Base-by-base conservation (phyloP, 2,329 filamentous ascomycete genomes). In the Penicillium digitatum region DNA sequence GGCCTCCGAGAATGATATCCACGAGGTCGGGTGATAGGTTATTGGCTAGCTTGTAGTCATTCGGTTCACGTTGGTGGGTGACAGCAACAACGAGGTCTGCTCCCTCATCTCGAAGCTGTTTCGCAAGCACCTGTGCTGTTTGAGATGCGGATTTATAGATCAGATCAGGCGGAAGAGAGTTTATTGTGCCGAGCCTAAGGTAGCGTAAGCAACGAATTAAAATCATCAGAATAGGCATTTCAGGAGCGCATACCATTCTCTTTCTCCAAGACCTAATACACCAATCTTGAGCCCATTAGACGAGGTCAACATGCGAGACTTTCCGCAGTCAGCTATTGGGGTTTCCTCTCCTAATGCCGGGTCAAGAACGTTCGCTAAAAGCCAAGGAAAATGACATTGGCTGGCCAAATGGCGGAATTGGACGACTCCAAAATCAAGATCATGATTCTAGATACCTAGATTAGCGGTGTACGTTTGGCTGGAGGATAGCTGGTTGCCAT, bases 241-340 rank as follows among this genome's bases (percentile, higher is more conserved):
- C 8, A 18, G n/a, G 6, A 18, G 6, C 0, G 38, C 69, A 50
- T 64, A 77, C 87, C 90, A 95, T 71, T 95, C 90, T 46, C 89
- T 81, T 76, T 96, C 91, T 1, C 88, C 91, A 2, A 96, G 79
- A 0, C 92, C 91, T 52, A 96, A 87, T 40, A 96, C 78, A 10
- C 92, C 91, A 38, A 96, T 81, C 67, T 92, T 94, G 73, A 95
- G 81, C 24, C 91, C 91, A 70, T 92, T 92, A 11, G 88, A 90
- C 0, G 88, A 80, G 3, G 87, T 90, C 53, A 95, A 74, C 77
- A 95, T 89, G 58, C 84, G 79, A 0, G 89, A 94, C 68, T 86
- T 86, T 63, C 84, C 80, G 52, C 88, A 89, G 64, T 90, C 85
- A 14, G 87, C 91, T 29, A 96, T 82, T 3, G 90, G 84, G 0